phyloP scores from a whole-genome alignment of 768 basidiomycete genomes.

The Boletus sp. region DNA sequence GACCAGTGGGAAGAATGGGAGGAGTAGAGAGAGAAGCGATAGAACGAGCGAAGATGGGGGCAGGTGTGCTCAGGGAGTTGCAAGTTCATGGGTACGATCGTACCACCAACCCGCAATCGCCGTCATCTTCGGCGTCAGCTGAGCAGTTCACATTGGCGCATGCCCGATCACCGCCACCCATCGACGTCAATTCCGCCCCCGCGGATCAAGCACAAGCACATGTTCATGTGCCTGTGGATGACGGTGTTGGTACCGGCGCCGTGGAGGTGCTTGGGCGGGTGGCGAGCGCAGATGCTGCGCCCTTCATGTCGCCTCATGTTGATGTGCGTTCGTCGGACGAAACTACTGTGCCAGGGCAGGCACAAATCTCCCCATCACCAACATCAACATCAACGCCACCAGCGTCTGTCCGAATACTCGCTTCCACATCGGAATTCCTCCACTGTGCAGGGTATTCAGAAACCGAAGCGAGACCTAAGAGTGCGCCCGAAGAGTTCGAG shows the following conservation, averaged over 20 bases:
- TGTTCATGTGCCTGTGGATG: conserved; percentile 18
- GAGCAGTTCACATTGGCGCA: conserved; percentile 6
- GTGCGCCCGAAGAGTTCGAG: conserved; percentile 4
- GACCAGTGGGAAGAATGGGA: conserved; percentile 26
- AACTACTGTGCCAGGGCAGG: conserved; percentile 9
- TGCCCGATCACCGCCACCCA: conserved; percentile 13
- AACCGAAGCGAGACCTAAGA: conserved; percentile 1
- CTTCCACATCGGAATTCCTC: conserved; percentile 7
- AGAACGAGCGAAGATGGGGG: conserved; percentile 24
- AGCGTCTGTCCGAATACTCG: conserved; percentile 4
- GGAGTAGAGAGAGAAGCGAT: conserved; percentile 29
- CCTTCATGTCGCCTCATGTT: conserved; percentile 26
- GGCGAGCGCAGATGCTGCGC: conserved; percentile 14
- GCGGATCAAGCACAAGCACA: conserved; percentile 17
- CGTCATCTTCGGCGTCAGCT: conserved; percentile 16
- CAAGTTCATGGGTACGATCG: conserved; percentile 15
- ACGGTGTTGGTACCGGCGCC: conserved; percentile 17
- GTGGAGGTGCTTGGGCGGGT: conserved; percentile 14
- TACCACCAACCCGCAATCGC: conserved; percentile 26
- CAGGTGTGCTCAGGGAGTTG: conserved; percentile 24
- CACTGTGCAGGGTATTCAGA: neutral
- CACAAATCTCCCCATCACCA: conserved; percentile 5
- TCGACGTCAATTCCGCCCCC: conserved; percentile 20
- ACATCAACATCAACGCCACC: conserved; percentile 14
- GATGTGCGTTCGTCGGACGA: conserved; percentile 16